Evolutionary conservation across 495 filamentous ascomycete species (phyloP), one percentile per base, ranked within the genome.

Genomic region (Aspergillus ellipticus): DNA sequence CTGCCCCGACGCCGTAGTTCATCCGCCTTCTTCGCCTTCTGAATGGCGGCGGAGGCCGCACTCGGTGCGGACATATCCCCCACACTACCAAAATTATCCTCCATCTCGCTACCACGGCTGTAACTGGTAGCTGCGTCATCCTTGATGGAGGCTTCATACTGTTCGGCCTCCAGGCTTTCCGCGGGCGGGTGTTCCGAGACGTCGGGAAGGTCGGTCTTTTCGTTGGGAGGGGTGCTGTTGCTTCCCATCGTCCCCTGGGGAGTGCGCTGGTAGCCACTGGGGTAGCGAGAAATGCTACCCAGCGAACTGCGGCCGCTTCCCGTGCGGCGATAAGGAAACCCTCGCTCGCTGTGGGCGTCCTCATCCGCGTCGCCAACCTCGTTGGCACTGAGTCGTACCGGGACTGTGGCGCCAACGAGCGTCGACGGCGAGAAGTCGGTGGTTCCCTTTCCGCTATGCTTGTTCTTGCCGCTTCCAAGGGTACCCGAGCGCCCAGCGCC

Each of bases 341-440:
- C 75, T 51, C 77, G 74, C 24, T 79, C 75, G 51, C 82, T 81
- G 59, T 73, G 75, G 31, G 71, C 63, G 37, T 90, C 87, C 49
- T 96, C 90, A 15, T 89, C 86, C 43, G 82, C 90, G 59, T 92
- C 92, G 49, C 92, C 92, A 4, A 97, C 87, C 67, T 99, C 94
- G 61, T 87, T 96, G 6, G 95, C 95, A 71, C 90, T 96, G 54
- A 99, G 75, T 42, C 94, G 85, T 58, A 96, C 84, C 1, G 95
- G 95, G 31, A 97, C 91, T 24, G 85, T 88, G 15, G 85, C 89
- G n/a, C 76, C 71, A 26, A 88, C 83, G 53, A 91, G 79, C 53
- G 89, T 90, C 16, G 79, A 85, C 1, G 88, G 86, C 8, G 81
- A 84, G 69, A 90, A 93, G 15, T 87, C 83, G 11, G 85, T 78